These are phyloP conservation scores for Nemania bipapillata DNA, from an alignment of 2,329 filamentous ascomycete genomes.

Conservation along the genomic window DNA sequence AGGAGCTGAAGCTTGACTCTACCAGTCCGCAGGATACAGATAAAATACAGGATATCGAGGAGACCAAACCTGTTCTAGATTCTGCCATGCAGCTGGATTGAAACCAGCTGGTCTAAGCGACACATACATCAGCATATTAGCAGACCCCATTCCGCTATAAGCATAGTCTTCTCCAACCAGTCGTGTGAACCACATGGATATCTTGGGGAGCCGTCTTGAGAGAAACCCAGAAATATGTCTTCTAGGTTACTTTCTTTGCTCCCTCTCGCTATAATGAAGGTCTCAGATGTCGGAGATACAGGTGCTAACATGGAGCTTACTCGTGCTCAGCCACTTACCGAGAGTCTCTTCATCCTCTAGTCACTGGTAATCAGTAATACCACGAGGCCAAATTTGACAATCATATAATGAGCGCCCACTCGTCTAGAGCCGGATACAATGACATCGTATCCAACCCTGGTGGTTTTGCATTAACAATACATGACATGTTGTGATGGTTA, in stretches of 20 bases:
- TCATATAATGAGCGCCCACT: slow-evolving; percentile 3
- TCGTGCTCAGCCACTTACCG: background rate
- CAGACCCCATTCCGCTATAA: background rate
- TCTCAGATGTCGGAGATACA: slow-evolving; percentile 7
- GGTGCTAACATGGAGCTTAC: background rate
- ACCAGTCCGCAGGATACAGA: slow-evolving; percentile 29
- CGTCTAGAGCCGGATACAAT: background rate
- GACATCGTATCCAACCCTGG: slow-evolving; percentile 3
- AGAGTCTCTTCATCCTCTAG: slow-evolving; percentile 7
- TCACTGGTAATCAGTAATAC: background rate
- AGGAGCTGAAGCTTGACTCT: slow-evolving; percentile 39
- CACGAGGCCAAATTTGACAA: slow-evolving; percentile 12
- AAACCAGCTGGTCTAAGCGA: slow-evolving; percentile 7
- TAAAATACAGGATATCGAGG: slow-evolving; percentile 20
- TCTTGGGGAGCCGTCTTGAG: background rate
- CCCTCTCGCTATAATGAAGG: background rate
- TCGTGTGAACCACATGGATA: background rate
- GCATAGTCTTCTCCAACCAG: background rate
- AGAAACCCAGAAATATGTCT: background rate
- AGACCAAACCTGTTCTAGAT: slow-evolving; percentile 23
- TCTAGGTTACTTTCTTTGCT: background rate
- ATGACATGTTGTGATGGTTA: slow-evolving; percentile 6
- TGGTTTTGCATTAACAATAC: slow-evolving; percentile 17
- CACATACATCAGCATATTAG: background rate
- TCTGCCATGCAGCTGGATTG: slow-evolving; percentile 48